Evolutionary conservation across 2,329 filamentous ascomycete species (phyloP).

Genomic region (Fusarium drepaniforme): DNA sequence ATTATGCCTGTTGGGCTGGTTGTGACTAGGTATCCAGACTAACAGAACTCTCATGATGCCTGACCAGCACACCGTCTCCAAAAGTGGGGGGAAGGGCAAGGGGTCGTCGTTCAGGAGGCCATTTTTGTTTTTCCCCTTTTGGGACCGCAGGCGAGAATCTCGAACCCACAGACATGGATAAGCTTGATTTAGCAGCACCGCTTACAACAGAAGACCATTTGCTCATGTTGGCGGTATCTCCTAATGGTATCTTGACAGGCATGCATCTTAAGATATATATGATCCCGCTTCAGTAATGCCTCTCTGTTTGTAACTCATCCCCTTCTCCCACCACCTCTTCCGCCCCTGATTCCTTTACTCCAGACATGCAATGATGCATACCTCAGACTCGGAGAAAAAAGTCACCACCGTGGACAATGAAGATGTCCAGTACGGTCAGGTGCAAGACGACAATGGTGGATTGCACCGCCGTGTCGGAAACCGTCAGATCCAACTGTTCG

Average conservation of each 20-base stretch:
- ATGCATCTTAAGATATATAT: neutral
- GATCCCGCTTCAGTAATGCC: neutral
- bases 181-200: neutral
- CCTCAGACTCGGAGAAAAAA: neutral
- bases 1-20: neutral
- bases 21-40: neutral
- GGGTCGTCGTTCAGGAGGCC: neutral
- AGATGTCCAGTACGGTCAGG: neutral
- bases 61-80: neutral
- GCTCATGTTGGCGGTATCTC: neutral
- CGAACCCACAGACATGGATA: neutral
- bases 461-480: neutral
- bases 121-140: neutral
- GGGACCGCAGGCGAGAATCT: neutral
- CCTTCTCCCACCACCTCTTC: neutral
- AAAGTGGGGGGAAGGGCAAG: neutral
- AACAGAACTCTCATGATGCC: neutral
- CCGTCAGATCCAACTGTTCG: slow-evolving; percentile 45
- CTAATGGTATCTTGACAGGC: neutral
- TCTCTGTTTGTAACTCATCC: neutral
- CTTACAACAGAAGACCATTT: neutral
- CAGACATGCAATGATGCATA: neutral
- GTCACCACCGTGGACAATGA: neutral
- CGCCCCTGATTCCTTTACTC: neutral
- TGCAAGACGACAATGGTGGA: neutral